These are phyloP conservation scores for Trichoderma breve DNA, from an alignment of 2,329 filamentous ascomycete species.

Conservation along the genomic window DNA sequence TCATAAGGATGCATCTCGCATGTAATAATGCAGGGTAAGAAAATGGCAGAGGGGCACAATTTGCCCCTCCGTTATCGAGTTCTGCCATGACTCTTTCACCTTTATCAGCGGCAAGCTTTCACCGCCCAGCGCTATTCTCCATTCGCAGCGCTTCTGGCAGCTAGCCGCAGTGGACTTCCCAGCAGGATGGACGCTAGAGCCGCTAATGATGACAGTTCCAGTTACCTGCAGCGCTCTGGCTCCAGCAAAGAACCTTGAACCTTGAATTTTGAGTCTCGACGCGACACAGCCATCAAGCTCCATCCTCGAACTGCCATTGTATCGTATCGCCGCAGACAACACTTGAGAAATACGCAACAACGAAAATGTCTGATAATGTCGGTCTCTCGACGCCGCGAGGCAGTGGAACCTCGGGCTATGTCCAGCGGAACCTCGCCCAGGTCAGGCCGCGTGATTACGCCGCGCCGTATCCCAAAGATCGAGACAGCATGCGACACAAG, in stretches of 20 bases:
- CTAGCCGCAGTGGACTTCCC: background rate
- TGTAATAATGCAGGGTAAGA: constrained; percentile 2
- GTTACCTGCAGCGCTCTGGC: background rate
- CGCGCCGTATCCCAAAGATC: constrained; percentile 72
- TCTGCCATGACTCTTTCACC: constrained; percentile 25
- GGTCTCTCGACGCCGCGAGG: constrained; percentile 92
- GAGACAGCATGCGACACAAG: constrained; percentile 67
- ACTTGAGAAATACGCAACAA: background rate
- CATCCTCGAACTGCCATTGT: background rate
- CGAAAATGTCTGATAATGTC: constrained; percentile 88
- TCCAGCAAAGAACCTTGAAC: background rate
- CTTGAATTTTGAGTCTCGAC: background rate
- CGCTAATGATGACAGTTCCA: constrained; percentile 5
- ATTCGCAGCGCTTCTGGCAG: background rate
- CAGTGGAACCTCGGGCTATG: constrained; percentile 94
- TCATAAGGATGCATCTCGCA: background rate
- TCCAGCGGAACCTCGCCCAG: constrained; percentile 91
- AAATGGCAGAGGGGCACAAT: background rate
- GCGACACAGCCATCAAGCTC: background rate
- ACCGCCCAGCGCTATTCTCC: constrained; percentile 1
- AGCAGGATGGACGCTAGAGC: background rate
- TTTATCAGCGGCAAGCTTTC: constrained; percentile 14
- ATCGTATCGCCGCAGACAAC: background rate
- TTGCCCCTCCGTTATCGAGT: constrained; percentile 28
- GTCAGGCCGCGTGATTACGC: constrained; percentile 78